Conservation (phyloP, 202 grass and related monocot species). For the Elaeis oleifera region DNA sequence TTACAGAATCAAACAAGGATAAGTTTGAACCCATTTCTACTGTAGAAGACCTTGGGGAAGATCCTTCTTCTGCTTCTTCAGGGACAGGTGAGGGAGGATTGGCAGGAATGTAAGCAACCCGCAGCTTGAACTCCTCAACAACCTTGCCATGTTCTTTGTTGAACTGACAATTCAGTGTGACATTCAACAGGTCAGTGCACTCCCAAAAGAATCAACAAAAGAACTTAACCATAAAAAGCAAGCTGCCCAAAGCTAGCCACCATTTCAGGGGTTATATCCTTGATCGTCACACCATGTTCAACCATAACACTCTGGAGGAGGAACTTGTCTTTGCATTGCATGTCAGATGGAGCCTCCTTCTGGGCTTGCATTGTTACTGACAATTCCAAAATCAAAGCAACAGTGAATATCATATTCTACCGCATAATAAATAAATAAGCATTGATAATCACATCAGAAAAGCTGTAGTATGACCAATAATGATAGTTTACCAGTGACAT, state of each 20-base stretch:
- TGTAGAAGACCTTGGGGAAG: conserved; percentile 49
- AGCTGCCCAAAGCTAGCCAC: conserved; percentile 26
- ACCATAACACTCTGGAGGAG: conserved; percentile 73
- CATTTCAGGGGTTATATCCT: conserved; percentile 68
- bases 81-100: conserved; percentile 42
- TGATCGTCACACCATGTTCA: conserved; percentile 48
- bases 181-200: conserved; percentile 1
- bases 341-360: conserved; percentile 56
- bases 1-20: conserved; percentile 55
- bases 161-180: conserved; percentile 38
- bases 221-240: neutral
- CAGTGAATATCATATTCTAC: no score
- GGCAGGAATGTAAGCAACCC: conserved; percentile 61
- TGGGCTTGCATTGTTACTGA: conserved; percentile 94
- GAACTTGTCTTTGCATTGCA: conserved; percentile 98
- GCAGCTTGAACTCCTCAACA: conserved; percentile 86
- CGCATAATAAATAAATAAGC: neutral
- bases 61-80: conserved; percentile 80
- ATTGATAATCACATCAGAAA: neutral
- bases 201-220: conserved; percentile 8
- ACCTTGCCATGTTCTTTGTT: conserved; percentile 73
- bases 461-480: neutral
- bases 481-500: conserved; percentile 74
- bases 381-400: no score
- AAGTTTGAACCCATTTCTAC: conserved; percentile 48